Percentiles rank a stretch among this genome's conserved stretches.
Evolutionary conservation across 495 filamentous ascomycete genomes (phyloP).

Genomic region (Daldinia bambusicola): DNA sequence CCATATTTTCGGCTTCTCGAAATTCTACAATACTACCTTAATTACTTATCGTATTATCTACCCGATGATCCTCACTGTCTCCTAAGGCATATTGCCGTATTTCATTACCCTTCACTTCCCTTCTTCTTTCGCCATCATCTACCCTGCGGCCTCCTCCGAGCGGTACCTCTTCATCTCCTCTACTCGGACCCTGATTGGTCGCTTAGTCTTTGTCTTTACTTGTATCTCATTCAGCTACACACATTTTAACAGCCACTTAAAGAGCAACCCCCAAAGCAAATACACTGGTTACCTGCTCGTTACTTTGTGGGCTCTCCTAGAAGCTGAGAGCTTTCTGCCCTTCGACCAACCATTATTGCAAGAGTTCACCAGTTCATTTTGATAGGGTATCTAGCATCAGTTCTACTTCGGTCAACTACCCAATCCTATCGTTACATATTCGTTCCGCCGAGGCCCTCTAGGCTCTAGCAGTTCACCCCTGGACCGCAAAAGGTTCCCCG

Average conservation of each 20-base stretch:
- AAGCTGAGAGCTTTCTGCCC: conserved; percentile 11
- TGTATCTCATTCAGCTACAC: conserved; percentile 28
- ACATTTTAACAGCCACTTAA: conserved; percentile 18
- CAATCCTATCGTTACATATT: conserved; percentile 24
- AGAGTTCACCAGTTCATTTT: conserved; percentile 8
- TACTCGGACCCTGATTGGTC: conserved; percentile 33
- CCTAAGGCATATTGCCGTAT: conserved; percentile 25
- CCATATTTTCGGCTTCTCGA: conserved; percentile 35
- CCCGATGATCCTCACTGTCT: conserved; percentile 27
- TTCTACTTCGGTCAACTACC: conserved; percentile 27
- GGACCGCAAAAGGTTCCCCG: conserved; percentile 34
- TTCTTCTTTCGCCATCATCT: conserved; percentile 8
- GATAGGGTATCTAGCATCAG: conserved; percentile 20
- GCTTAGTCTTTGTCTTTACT: conserved; percentile 26
- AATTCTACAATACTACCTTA: conserved; percentile 37
- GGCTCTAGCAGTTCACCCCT: conserved; percentile 14
- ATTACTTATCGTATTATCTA: conserved; percentile 18
- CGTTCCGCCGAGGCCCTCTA: conserved; percentile 20
- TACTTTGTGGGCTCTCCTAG: conserved; percentile 21
- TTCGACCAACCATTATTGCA: conserved; percentile 13
- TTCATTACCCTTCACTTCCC: conserved; percentile 13
- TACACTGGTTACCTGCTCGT: conserved; percentile 21
- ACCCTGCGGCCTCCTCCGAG: conserved; percentile 39
- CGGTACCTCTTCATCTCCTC: conserved; percentile 31
- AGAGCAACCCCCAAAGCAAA: conserved; percentile 15